These are phyloP conservation scores for Cladosporium cucumerinum DNA, from an alignment of 2,329 filamentous ascomycete genomes.

Conservation along the genomic window DNA sequence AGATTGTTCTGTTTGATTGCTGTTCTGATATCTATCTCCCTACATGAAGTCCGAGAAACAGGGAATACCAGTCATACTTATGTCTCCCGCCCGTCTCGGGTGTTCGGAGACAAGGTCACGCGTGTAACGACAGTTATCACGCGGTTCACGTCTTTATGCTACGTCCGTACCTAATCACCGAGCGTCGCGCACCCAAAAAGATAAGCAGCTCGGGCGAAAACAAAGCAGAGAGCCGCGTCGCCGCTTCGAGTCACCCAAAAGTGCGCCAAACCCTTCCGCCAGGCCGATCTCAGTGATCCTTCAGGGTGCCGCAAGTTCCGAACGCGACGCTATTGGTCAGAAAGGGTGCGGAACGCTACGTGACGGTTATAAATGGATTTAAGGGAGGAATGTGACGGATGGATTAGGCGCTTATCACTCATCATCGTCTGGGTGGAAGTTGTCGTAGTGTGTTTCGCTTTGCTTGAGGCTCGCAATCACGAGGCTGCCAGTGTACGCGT, in stretches of 20 bases:
- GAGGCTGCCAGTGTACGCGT: background rate
- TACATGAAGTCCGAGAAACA: background rate
- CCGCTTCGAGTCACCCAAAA: background rate
- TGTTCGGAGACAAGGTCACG: constrained; percentile 6
- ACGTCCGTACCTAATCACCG: constrained; percentile 11
- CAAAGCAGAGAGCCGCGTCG: background rate
- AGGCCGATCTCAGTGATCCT: background rate
- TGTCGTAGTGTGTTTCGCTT: background rate
- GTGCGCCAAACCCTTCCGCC: background rate
- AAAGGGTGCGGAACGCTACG: background rate
- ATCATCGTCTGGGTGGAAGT: background rate
- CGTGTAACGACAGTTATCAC: constrained; percentile 11
- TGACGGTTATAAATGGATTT: background rate
- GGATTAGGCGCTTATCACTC: background rate
- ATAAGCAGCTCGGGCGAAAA: constrained; percentile 5
- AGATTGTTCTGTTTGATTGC: background rate
- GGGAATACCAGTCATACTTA: constrained; percentile 13
- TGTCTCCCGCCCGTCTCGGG: background rate
- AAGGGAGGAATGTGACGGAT: background rate
- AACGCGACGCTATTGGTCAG: background rate
- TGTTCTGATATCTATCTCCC: background rate
- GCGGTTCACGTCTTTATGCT: background rate
- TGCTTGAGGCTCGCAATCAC: background rate
- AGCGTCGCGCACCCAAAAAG: background rate
- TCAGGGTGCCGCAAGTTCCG: background rate